These are phyloP conservation scores for Ceratobasidium sp. DNA, from an alignment of 1,284 basidiomycete species.

Conservation along the genomic window DNA sequence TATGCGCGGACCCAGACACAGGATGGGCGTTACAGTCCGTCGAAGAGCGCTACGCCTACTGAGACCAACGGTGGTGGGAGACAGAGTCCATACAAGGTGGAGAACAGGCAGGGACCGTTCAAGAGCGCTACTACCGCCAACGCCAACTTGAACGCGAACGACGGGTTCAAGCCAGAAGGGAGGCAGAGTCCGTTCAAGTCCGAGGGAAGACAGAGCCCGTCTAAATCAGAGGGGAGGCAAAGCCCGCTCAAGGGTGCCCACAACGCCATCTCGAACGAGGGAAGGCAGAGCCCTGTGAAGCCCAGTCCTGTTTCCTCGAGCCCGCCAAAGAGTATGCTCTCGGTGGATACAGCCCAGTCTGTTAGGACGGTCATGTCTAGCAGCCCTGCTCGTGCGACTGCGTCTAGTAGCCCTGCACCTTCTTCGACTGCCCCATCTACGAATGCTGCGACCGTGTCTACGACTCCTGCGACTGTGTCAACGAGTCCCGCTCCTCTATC, in stretches of 20 bases:
- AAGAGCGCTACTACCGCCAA: too few species aligned
- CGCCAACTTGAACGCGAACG: too few species aligned
- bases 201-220: neutral
- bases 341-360: conserved; percentile 7
- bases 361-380: conserved; percentile 14
- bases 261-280: conserved; percentile 6
- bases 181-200: conserved; percentile 20
- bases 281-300: neutral
- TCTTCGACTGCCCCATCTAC: neutral
- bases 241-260: neutral
- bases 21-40: conserved; percentile 10
- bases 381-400: conserved; percentile 9
- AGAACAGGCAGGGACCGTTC: too few species aligned
- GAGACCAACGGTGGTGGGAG: conserved; percentile 1
- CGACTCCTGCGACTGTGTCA: conserved; percentile 1
- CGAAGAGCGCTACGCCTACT: neutral
- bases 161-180: neutral
- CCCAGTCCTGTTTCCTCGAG: neutral
- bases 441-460: conserved; percentile 4
- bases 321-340: neutral
- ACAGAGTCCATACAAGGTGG: conserved; percentile 5
- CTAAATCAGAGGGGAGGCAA: neutral
- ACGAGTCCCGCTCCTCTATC: conserved; percentile 19
- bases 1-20: neutral
- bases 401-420: neutral